phyloP scores from a whole-genome alignment of 2,329 filamentous ascomycete genomes.

The Curvularia lunata region DNA sequence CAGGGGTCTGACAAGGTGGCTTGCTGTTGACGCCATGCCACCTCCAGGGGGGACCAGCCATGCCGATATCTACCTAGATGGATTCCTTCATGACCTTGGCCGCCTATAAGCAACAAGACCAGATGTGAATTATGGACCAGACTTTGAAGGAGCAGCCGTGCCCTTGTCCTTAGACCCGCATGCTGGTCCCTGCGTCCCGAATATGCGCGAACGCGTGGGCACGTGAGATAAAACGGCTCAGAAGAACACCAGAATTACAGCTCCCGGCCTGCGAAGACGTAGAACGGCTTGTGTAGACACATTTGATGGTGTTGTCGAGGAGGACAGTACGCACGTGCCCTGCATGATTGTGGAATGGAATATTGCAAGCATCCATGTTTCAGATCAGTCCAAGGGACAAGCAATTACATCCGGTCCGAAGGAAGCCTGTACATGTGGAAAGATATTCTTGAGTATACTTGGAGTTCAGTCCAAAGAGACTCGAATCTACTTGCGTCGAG shows the following conservation, averaged over 20 bases:
- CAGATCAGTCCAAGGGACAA: neutral
- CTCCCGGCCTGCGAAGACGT: too few species aligned
- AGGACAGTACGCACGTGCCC: neutral
- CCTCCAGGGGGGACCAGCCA: too few species aligned
- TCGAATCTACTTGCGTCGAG: neutral
- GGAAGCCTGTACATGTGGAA: neutral
- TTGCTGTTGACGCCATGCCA: neutral
- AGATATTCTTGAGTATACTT: neutral
- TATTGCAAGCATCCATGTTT: neutral
- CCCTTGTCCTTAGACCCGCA: constrained; percentile 10
- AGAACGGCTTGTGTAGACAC: neutral
- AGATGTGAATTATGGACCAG: neutral
- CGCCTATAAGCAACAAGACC: neutral
- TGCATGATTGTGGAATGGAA: neutral
- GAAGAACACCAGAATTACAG: neutral
- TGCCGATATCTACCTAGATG: neutral
- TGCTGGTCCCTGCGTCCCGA: constrained; percentile 4
- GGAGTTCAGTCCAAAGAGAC: neutral
- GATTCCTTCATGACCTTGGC: neutral
- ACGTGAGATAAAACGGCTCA: constrained; percentile 9
- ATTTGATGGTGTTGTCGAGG: neutral
- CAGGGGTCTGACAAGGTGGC: neutral
- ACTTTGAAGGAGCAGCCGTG: neutral
- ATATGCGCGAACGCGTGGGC: constrained; percentile 14
- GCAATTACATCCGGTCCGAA: neutral